Percentiles rank a stretch among this genome's conserved stretches.
These are phyloP conservation scores for Elaeagnus macrophylla DNA, from an alignment of 306 rosid species.

Conservation along the genomic window DNA sequence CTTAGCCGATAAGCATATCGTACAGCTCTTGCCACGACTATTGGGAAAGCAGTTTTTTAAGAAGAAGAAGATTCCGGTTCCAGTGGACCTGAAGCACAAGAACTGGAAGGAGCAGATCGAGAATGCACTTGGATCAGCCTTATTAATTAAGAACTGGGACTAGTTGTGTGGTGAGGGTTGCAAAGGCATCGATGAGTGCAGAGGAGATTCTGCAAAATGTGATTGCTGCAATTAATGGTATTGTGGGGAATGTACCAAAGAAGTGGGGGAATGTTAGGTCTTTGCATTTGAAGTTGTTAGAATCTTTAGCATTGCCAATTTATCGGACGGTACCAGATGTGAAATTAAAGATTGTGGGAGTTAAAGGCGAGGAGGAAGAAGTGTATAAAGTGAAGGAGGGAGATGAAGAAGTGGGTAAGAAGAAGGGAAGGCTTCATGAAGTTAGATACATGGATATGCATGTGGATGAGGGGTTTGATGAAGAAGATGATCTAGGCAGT, in stretches of 20 bases:
- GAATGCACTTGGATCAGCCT: slow-evolving; percentile 32
- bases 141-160: slow-evolving; percentile 65
- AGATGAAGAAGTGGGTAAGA: slow-evolving; percentile 11
- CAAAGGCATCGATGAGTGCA: slow-evolving; percentile 34
- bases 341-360: slow-evolving; percentile 49
- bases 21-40: slow-evolving; percentile 39
- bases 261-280: slow-evolving; percentile 79
- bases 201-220: slow-evolving; percentile 55
- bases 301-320: slow-evolving; percentile 55
- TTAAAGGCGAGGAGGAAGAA: slow-evolving; percentile 9
- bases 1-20: slow-evolving; percentile 49
- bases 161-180: slow-evolving; percentile 69
- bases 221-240: slow-evolving; percentile 37
- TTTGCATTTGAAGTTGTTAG: slow-evolving; percentile 63
- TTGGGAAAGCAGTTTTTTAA: slow-evolving; percentile 69
- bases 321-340: slow-evolving; percentile 54
- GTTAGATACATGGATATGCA: slow-evolving; percentile 58
- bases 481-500: slow-evolving; percentile 12
- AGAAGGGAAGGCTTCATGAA: slow-evolving; percentile 72
- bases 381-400: neutral
- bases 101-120: slow-evolving; percentile 82
- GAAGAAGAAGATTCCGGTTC: slow-evolving; percentile 77
- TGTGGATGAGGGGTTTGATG: slow-evolving; percentile 20
- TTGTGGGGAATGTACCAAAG: slow-evolving; percentile 49
- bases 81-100: slow-evolving; percentile 48